These are phyloP conservation scores for Medicago ruthenica DNA, from an alignment of 306 rosid species.

Conservation along the genomic window DNA sequence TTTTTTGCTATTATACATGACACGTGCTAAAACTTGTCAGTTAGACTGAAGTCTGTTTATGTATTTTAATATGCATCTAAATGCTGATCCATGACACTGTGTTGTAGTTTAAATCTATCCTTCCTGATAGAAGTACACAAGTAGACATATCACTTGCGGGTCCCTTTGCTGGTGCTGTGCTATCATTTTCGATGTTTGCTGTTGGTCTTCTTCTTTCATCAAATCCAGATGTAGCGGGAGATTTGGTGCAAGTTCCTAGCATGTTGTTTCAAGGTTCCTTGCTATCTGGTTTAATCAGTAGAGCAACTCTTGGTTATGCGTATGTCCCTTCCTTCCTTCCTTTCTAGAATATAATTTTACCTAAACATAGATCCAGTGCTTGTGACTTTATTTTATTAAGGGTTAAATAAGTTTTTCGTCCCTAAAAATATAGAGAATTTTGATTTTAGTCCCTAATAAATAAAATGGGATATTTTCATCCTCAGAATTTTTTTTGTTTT, in stretches of 20 bases:
- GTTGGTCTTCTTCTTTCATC: slow-evolving; percentile 91
- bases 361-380: slow-evolving; percentile 31
- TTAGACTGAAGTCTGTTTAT: slow-evolving; percentile 27
- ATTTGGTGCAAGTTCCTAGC: slow-evolving; percentile 96
- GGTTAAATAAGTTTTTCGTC: no score
- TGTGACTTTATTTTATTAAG: slow-evolving; percentile 35
- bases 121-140: slow-evolving; percentile 94
- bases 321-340: slow-evolving; percentile 64
- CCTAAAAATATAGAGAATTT: no score
- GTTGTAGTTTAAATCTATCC: slow-evolving; percentile 93
- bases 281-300: slow-evolving; percentile 98
- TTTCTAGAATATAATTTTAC: slow-evolving; percentile 13
- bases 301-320: slow-evolving; percentile 98
- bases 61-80: slow-evolving; percentile 28
- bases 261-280: slow-evolving; percentile 94
- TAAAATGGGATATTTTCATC: no score
- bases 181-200: slow-evolving; percentile 91
- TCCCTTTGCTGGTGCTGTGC: slow-evolving; percentile 85
- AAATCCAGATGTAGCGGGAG: slow-evolving; percentile 81
- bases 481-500: no score
- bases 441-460: no score
- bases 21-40: slow-evolving; percentile 19
- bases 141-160: slow-evolving; percentile 96
- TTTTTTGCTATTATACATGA: slow-evolving; percentile 17
- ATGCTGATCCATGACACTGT: slow-evolving; percentile 40